Conservation (phyloP, 257 asterid species). For the Solanum sitiens region DNA sequence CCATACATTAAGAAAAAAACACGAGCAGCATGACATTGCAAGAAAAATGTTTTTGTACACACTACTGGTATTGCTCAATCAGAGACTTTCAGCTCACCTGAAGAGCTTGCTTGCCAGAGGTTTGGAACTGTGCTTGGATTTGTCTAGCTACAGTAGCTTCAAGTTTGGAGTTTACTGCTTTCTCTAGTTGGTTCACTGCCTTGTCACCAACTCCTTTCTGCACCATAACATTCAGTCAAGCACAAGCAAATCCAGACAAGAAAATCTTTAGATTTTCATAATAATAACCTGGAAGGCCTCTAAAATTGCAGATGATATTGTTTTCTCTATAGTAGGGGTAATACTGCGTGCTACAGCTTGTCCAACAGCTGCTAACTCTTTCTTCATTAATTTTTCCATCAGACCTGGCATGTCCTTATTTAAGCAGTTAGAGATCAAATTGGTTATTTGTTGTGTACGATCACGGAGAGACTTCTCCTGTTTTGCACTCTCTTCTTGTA, state of each 20-base stretch:
- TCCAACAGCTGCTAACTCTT: conserved; percentile 58
- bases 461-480: conserved; percentile 78
- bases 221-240: conserved; percentile 16
- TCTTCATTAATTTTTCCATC: conserved; percentile 72
- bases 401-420: conserved; percentile 74
- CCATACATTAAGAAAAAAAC: not conserved
- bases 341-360: conserved; percentile 73
- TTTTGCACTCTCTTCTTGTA: conserved; percentile 76
- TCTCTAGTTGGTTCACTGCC: conserved; percentile 82
- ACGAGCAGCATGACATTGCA: not conserved
- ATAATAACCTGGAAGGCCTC: conserved; percentile 81
- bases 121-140: conserved; percentile 82
- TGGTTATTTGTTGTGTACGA: conserved; percentile 52
- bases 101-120: conserved; percentile 95
- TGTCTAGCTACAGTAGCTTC: conserved; percentile 79
- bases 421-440: conserved; percentile 44
- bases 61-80: not conserved
- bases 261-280: not conserved
- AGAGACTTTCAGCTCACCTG: conserved; percentile 37
- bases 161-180: conserved; percentile 73
- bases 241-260: not conserved
- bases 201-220: conserved; percentile 98
- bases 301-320: conserved; percentile 46
- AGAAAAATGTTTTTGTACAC: not conserved
- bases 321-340: conserved; percentile 68